Base-by-base conservation (phyloP, 2,329 filamentous ascomycete genomes). In the Neopestalotiopsis sp. region DNA sequence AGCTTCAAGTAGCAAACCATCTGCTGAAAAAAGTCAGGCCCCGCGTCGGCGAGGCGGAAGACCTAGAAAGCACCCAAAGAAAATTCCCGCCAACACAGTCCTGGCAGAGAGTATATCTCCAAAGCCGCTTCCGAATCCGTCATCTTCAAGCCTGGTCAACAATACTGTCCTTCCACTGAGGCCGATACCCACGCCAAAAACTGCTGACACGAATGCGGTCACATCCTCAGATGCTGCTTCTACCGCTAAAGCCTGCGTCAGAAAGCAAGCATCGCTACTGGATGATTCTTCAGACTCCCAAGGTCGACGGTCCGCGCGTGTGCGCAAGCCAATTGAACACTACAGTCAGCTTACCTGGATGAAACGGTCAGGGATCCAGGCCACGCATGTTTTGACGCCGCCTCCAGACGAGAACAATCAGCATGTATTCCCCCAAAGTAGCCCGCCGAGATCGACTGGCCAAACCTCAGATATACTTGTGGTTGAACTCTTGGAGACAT, bases 271-370 rank as follows among this genome's bases (percentile, higher is more conserved):
- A 49, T 17, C 10, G 34, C 68, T 57, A 38, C 10, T 38, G 34
- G 63, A 66, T 9, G 42, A 67, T n/a, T 56, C 30, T 28, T n/a
- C 56, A 17, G 65, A 72, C 59, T 38, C 58, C 24, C 70, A 65
- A 17, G 45, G 68, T 17, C 61, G 69, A 24, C 71, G 65, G 24
- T 72, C 74, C 38, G 69, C 65, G 17, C 70, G 68, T 24, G 61
- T 42, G n/a, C 72, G 69, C 13, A 69, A 71, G 56, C 68, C 71
- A 42, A 68, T 64, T 28, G 71, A 75, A 17, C 66, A 69, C 14
- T 70, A 70, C 34, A 64, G 66, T 17, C 32, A 71, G 7, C 65
- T 74, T 3, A 68, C 28, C 4, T 68, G 45, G 45, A 17, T 17
- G 20, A 17, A 57, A 67, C 24, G 24, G 24, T 56, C 65, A 32